Evolutionary conservation across 805 yeast species (phyloP).

Genomic region (Cyberlindnera saturnus): DNA sequence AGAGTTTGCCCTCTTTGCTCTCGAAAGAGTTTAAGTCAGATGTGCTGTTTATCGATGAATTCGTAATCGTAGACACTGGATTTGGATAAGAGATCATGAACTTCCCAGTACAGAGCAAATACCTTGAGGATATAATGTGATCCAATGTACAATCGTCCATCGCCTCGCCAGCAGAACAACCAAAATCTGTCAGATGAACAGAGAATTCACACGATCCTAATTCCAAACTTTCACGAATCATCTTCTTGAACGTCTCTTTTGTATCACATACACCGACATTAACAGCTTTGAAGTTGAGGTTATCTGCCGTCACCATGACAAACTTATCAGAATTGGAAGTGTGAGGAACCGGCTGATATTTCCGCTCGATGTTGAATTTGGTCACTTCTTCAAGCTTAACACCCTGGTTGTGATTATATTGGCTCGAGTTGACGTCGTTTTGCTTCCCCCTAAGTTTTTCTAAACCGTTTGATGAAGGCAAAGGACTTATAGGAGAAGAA

Average conservation of each 20-base stretch:
- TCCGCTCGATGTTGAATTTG: conserved; percentile 26
- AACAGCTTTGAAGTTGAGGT: conserved; percentile 46
- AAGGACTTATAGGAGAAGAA: conserved; percentile 18
- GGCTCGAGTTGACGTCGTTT: not conserved
- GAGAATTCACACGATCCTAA: conserved; percentile 24
- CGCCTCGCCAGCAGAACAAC: conserved; percentile 50
- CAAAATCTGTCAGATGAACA: conserved; percentile 65
- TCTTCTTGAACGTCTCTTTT: conserved; percentile 33
- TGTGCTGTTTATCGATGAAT: conserved; percentile 36
- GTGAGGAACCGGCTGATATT: conserved; percentile 33
- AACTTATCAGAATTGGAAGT: conserved; percentile 27
- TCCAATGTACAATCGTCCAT: conserved; percentile 44
- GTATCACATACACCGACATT: conserved; percentile 28
- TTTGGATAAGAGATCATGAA: conserved; percentile 28
- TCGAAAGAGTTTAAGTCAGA: conserved; percentile 51
- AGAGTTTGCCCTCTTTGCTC: conserved; percentile 35
- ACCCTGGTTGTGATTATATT: not conserved
- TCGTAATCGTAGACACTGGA: conserved; percentile 31
- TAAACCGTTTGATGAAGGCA: not conserved
- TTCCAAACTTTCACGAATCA: conserved; percentile 31
- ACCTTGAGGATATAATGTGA: conserved; percentile 28
- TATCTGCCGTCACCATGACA: conserved; percentile 63
- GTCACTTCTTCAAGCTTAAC: conserved; percentile 5
- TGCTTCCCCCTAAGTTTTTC: not conserved
- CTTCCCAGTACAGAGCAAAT: conserved; percentile 29